Evolutionary conservation across 805 yeast genomes (phyloP).

Genomic region (Torulaspora franciscae): DNA sequence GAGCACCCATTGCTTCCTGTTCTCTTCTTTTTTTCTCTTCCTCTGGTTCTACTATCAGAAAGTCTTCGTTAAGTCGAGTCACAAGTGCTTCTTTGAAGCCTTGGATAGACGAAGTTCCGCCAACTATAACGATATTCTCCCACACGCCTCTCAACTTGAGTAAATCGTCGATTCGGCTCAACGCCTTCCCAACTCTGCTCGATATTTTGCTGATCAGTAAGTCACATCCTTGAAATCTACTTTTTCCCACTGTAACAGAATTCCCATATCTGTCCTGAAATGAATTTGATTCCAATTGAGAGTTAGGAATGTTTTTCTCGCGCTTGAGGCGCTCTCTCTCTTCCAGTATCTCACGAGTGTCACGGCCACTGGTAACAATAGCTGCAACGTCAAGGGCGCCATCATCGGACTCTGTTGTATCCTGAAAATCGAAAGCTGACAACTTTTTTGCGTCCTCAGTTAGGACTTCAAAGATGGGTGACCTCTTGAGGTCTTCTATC

Average conservation of each 20-base stretch:
- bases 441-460: slow-evolving; percentile 58
- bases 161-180: slow-evolving; percentile 59
- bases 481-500: slow-evolving; percentile 68
- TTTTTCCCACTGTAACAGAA: slow-evolving; percentile 71
- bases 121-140: slow-evolving; percentile 75
- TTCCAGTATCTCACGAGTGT: slow-evolving; percentile 64
- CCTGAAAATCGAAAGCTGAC: slow-evolving; percentile 58
- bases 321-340: slow-evolving; percentile 49
- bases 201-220: slow-evolving; percentile 53
- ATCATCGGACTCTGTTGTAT: slow-evolving; percentile 47
- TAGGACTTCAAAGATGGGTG: slow-evolving; percentile 74
- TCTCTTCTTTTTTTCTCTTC: slow-evolving; percentile 29
- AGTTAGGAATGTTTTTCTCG: slow-evolving; percentile 44
- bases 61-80: slow-evolving; percentile 52
- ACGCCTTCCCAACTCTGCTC: slow-evolving; percentile 46
- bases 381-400: slow-evolving; percentile 86
- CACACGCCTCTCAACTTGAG: slow-evolving; percentile 75
- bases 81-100: slow-evolving; percentile 74
- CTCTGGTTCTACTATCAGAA: slow-evolving; percentile 41
- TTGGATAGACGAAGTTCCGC: slow-evolving; percentile 66
- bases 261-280: slow-evolving; percentile 60
- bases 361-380: slow-evolving; percentile 67
- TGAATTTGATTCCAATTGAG: slow-evolving; percentile 65
- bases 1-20: slow-evolving; percentile 30
- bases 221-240: slow-evolving; percentile 77